Evolutionary conservation across 495 filamentous ascomycete genomes (phyloP).

Genomic region (Trichocladium antarcticum): DNA sequence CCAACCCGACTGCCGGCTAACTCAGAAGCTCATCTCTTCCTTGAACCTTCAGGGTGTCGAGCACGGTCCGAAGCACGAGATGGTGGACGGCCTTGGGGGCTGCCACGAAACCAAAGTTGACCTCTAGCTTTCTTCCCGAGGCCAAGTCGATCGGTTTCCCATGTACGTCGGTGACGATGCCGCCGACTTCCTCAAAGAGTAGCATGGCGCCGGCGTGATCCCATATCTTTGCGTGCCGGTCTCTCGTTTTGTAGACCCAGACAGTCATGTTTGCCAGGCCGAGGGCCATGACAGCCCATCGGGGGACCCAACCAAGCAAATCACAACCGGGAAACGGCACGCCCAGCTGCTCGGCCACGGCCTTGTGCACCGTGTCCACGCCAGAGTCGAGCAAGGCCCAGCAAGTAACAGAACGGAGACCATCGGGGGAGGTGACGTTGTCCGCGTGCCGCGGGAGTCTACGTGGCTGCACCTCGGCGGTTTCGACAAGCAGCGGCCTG

Average conservation of each 20-base stretch:
- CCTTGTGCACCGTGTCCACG: conserved; percentile 33
- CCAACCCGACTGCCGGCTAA: too few relatives aligned
- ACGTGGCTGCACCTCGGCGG: neutral
- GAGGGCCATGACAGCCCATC: conserved; percentile 51
- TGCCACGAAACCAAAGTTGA: conserved; percentile 42
- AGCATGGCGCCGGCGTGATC: conserved; percentile 63
- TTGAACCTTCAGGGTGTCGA: conserved; percentile 22
- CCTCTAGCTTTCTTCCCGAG: conserved; percentile 34
- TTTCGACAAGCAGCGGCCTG: conserved; percentile 28
- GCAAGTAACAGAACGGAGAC: conserved; percentile 31
- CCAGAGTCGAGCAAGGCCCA: conserved; percentile 33
- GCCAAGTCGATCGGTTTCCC: conserved; percentile 41
- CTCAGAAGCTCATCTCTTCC: neutral
- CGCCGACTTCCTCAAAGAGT: conserved; percentile 54
- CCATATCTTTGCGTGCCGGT: conserved; percentile 54
- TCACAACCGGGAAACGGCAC: conserved; percentile 43
- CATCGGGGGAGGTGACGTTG: conserved; percentile 23
- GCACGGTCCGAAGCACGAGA: conserved; percentile 26
- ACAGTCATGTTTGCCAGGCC: conserved; percentile 50
- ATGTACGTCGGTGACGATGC: conserved; percentile 50
- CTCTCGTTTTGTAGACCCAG: conserved; percentile 46
- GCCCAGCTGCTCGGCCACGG: conserved; percentile 38
- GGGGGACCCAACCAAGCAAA: conserved; percentile 52
- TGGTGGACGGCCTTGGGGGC: conserved; percentile 29
- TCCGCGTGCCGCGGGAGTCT: conserved; percentile 18